A percentile compares a stretch with the other conserved stretches of the same genome.
phyloP scores from a whole-genome alignment of 345 rosid genomes.

The Eucalyptus regnans region DNA sequence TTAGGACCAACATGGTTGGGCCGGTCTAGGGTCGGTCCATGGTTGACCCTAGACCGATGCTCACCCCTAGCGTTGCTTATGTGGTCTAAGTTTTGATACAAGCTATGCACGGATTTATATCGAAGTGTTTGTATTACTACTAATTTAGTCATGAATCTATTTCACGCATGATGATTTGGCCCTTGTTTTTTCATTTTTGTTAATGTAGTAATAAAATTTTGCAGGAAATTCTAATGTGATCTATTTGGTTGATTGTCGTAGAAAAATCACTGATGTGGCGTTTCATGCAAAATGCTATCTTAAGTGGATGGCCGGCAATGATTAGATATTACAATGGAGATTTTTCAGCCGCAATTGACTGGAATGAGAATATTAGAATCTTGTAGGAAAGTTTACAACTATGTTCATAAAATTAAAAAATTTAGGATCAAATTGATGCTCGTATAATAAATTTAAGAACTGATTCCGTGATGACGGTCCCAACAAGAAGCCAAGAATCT shows the following conservation, averaged over 20 bases:
- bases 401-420: fast-evolving
- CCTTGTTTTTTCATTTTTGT: not conserved
- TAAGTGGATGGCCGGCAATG: not conserved
- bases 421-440: fast-evolving
- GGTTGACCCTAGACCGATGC: no score
- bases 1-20: no score
- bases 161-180: not conserved
- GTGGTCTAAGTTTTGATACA: not conserved
- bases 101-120: not conserved
- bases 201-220: fast-evolving
- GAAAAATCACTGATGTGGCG: fast-evolving
- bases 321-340: not conserved
- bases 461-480: no score
- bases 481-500: no score
- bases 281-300: not conserved
- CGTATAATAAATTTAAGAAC: not conserved
- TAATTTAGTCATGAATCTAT: not conserved
- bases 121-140: not conserved
- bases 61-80: not conserved
- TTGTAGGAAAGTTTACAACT: not conserved
- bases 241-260: not conserved
- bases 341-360: not conserved
- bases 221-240: not conserved
- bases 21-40: no score
- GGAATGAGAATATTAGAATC: not conserved